Percentiles rank a stretch among this genome's conserved stretches.
phyloP scores from a whole-genome alignment of 1,139 yeast species.

The Suhomyces taliae region DNA sequence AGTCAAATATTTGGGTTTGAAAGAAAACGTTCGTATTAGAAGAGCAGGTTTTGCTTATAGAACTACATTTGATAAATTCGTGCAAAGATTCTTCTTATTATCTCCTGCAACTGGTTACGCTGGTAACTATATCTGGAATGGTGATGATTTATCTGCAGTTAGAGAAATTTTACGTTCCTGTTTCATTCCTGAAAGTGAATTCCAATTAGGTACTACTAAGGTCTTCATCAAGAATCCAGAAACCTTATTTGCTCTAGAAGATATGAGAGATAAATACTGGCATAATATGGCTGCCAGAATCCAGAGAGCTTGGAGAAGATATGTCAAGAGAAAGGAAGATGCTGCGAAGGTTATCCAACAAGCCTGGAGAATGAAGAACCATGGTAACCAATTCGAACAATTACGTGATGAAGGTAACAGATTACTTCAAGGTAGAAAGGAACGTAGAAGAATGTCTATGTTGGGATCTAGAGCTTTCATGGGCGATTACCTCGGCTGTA shows the following conservation, averaged over 20 bases:
- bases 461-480: slow-evolving; percentile 86
- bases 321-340: slow-evolving; percentile 75
- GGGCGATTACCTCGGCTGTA: slow-evolving; percentile 93
- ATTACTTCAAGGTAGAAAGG: slow-evolving; percentile 72
- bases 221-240: slow-evolving; percentile 97
- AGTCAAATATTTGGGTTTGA: slow-evolving; percentile 91
- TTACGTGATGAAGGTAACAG: slow-evolving; percentile 81
- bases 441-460: slow-evolving; percentile 85
- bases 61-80: slow-evolving; percentile 95
- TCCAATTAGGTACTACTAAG: slow-evolving; percentile 91
- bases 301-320: slow-evolving; percentile 95
- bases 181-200: slow-evolving; percentile 77
- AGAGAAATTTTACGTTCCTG: slow-evolving; percentile 76
- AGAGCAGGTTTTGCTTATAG: slow-evolving; percentile 99
- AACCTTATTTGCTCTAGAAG: slow-evolving; percentile 91
- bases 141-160: slow-evolving; percentile 82
- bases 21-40: slow-evolving; percentile 95
- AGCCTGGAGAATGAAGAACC: slow-evolving; percentile 78
- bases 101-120: slow-evolving; percentile 94
- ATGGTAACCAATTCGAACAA: slow-evolving; percentile 79
- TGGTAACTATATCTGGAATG: slow-evolving; percentile 95
- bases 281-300: slow-evolving; percentile 97
- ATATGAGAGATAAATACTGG: slow-evolving; percentile 97
- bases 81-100: slow-evolving; percentile 88
- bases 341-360: slow-evolving; percentile 85